Evolutionary conservation across 192 early-diverging fungal species (phyloP).

Genomic region (Chytriomyces hyalinus): DNA sequence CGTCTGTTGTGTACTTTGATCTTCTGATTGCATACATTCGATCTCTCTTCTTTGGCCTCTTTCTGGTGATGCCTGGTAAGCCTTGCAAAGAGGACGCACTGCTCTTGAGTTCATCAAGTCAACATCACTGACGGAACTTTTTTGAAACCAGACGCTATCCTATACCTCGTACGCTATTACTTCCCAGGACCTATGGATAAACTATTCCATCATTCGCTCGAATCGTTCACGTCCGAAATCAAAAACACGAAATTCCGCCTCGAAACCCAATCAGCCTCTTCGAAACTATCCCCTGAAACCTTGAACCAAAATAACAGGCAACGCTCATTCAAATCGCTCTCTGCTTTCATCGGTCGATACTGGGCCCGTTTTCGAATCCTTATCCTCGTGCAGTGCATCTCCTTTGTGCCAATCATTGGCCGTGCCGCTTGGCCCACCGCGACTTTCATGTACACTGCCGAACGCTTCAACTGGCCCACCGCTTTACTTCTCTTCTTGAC

Average conservation of each 20-base stretch:
- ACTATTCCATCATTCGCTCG: constrained; percentile 40
- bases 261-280: neutral
- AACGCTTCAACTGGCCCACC: constrained; percentile 31
- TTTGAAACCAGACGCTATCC: constrained; percentile 21
- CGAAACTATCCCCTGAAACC: neutral
- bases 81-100: no score
- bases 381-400: constrained; percentile 21
- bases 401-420: constrained; percentile 38
- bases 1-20: constrained; percentile 1
- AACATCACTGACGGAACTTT: neutral
- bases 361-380: constrained; percentile 32
- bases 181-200: constrained; percentile 45
- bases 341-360: constrained; percentile 41
- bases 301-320: constrained; percentile 4
- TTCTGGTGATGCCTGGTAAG: neutral
- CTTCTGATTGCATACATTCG: neutral
- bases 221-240: neutral
- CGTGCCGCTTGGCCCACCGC: constrained; percentile 40
- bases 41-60: neutral
- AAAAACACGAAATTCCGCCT: constrained; percentile 10
- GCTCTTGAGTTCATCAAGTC: no score
- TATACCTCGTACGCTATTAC: constrained; percentile 38
- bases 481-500: constrained; percentile 27
- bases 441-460: constrained; percentile 43
- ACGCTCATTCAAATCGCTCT: constrained; percentile 10